Evolutionary conservation across 75 land plant species (phyloP).

Genomic region (Picea sitchensis): DNA sequence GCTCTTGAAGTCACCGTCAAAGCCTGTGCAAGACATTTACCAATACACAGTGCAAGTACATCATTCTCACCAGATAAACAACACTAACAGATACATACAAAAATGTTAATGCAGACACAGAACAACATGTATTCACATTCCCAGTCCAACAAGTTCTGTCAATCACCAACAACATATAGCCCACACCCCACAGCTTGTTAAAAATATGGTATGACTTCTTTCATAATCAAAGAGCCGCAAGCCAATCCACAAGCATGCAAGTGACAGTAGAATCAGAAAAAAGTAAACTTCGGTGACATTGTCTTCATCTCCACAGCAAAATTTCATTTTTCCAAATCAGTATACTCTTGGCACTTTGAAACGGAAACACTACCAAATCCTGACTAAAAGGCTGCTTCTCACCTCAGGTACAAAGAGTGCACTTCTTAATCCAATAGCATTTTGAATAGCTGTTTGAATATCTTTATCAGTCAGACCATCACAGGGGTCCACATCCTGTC

Average conservation of each 20-base stretch:
- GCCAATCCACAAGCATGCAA: background rate
- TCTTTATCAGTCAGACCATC: too few species aligned
- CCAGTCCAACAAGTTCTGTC: background rate
- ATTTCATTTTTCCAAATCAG: background rate
- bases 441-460: too few species aligned
- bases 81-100: background rate
- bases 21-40: too few species aligned
- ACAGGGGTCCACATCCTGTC: conserved; percentile 95
- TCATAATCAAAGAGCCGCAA: background rate
- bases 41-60: background rate
- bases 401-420: conserved; percentile 97
- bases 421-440: conserved; percentile 86
- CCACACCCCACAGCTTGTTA: background rate
- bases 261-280: background rate
- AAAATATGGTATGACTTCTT: background rate
- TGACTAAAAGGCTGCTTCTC: background rate
- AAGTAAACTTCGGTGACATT: background rate
- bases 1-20: too few species aligned
- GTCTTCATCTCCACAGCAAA: background rate
- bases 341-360: background rate
- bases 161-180: background rate
- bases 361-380: background rate
- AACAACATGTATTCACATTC: background rate
- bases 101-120: background rate
- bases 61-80: background rate